Conservation (phyloP, 306 rosid species). For the Hippophae rhamnoides region DNA sequence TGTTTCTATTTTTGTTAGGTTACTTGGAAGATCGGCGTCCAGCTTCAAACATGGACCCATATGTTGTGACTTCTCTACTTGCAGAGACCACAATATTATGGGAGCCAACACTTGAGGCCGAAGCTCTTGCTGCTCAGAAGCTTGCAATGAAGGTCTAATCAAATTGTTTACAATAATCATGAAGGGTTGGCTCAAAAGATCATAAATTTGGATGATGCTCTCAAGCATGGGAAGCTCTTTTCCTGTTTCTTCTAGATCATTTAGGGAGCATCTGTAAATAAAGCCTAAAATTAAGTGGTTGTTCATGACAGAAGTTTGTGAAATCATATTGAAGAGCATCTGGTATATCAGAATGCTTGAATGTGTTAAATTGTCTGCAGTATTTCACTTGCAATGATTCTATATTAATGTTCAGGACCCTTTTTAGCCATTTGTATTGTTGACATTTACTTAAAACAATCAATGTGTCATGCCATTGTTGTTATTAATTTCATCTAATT, state of each 20-base stretch:
- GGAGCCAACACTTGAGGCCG: conserved; percentile 95
- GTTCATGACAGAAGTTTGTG: conserved; percentile 22
- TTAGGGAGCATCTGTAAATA: conserved; percentile 36
- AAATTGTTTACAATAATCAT: conserved; percentile 15
- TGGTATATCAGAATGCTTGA: conserved; percentile 23
- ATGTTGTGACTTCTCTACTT: conserved; percentile 63
- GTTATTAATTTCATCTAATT: no score
- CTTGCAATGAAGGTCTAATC: conserved; percentile 61
- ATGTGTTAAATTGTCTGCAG: conserved; percentile 22
- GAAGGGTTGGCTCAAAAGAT: conserved; percentile 9
- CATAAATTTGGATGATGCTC: conserved; percentile 6
- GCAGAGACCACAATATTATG: conserved; percentile 81
- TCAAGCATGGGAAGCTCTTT: conserved; percentile 16
- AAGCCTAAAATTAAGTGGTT: conserved; percentile 25
- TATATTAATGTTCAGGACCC: conserved; percentile 14
- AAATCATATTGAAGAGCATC: conserved; percentile 21
- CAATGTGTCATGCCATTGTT: no score
- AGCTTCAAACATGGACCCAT: conserved; percentile 99
- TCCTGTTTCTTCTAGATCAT: conserved; percentile 32
- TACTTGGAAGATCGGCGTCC: conserved; percentile 99
- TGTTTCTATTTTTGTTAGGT: conserved; percentile 36
- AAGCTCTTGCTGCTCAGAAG: conserved; percentile 97
- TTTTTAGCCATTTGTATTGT: not conserved
- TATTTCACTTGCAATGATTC: conserved; percentile 14
- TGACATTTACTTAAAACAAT: no score